A percentile compares a stretch with the other conserved stretches of the same genome.
phyloP scores from a whole-genome alignment of 257 asterid genomes.

The Solanum chiquidenum region DNA sequence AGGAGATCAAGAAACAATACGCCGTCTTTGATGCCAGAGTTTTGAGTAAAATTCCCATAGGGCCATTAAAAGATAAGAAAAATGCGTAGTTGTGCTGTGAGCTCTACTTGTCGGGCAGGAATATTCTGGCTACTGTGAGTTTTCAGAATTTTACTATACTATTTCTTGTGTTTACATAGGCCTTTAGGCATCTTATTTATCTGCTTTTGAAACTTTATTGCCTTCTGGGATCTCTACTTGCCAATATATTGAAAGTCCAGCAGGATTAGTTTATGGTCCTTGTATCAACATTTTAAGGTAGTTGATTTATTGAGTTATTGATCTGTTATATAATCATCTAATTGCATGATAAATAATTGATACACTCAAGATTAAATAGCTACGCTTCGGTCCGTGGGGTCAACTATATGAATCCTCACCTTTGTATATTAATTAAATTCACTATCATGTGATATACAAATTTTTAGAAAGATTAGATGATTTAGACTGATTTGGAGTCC shows the following conservation, averaged over 20 bases:
- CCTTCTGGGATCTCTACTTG: background rate
- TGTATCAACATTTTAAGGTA: background rate
- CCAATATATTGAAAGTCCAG: background rate
- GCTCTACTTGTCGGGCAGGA: background rate
- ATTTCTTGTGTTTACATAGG: background rate
- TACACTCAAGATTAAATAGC: too few relatives aligned
- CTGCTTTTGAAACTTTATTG: background rate
- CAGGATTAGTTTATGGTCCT: background rate
- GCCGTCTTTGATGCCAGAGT: slow-evolving; percentile 53
- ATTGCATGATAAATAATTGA: too few relatives aligned
- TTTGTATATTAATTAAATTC: too few relatives aligned
- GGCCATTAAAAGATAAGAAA: slow-evolving; percentile 51
- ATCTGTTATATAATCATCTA: too few relatives aligned
- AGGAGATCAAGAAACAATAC: slow-evolving; percentile 58
- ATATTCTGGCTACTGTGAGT: background rate
- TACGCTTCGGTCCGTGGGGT: too few relatives aligned
- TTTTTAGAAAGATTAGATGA: too few relatives aligned
- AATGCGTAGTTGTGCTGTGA: slow-evolving; percentile 13
- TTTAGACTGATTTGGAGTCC: background rate
- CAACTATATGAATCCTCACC: too few relatives aligned
- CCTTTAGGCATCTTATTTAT: background rate
- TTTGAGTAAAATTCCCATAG: slow-evolving; percentile 59
- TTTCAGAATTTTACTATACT: background rate
- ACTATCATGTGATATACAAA: background rate
- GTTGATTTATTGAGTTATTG: too few relatives aligned